Evolutionary conservation across 2,329 filamentous ascomycete species (phyloP).

Genomic region (Thielaviopsis populi): DNA sequence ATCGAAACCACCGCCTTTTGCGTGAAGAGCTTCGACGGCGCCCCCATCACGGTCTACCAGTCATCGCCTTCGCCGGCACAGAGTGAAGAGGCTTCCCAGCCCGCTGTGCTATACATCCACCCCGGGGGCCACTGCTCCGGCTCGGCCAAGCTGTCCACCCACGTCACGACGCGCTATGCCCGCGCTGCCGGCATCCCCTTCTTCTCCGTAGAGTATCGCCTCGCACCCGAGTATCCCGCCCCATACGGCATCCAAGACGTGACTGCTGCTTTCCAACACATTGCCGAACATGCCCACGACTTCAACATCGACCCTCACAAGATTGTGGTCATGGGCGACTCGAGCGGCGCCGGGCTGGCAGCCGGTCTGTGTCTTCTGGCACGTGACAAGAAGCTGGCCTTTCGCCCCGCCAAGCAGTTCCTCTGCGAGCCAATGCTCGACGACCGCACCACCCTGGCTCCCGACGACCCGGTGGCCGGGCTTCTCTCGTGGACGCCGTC

Average conservation of each 20-base stretch:
- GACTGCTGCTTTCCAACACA: constrained; percentile 22
- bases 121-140: constrained; percentile 29
- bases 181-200: constrained; percentile 23
- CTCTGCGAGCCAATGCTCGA: constrained; percentile 26
- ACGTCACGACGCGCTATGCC: constrained; percentile 22
- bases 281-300: constrained; percentile 19
- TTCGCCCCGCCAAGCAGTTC: constrained; percentile 22
- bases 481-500: constrained; percentile 17
- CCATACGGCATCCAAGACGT: constrained; percentile 26
- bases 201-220: constrained; percentile 29
- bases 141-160: constrained; percentile 21
- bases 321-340: constrained; percentile 20
- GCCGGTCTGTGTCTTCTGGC: constrained; percentile 27
- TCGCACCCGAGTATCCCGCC: constrained; percentile 29
- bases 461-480: not conserved
- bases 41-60: constrained; percentile 17
- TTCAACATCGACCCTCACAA: constrained; percentile 19
- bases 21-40: constrained; percentile 18
- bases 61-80: constrained; percentile 14
- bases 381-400: constrained; percentile 20
- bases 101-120: constrained; percentile 27
- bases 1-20: constrained; percentile 11
- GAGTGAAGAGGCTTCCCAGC: constrained; percentile 7
- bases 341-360: constrained; percentile 19
- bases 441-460: constrained; percentile 20